A percentile compares a stretch with the other conserved stretches of the same genome.
These are phyloP conservation scores for Leucoagaricus sp. DNA, from an alignment of 1,284 basidiomycete genomes.

Conservation along the genomic window DNA sequence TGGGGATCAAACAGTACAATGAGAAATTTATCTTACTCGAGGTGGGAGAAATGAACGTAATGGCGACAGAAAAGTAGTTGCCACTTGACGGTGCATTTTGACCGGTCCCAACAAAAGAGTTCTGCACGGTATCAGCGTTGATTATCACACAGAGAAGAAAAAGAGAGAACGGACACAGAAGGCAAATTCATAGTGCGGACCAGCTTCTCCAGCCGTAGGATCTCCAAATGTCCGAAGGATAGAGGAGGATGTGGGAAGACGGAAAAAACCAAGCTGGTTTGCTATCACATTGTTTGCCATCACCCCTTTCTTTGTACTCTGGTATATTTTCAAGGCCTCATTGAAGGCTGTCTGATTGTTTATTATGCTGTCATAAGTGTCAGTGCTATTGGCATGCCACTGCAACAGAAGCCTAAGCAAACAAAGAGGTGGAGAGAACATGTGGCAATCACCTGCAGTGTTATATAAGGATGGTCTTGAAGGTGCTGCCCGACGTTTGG, in stretches of 20 bases:
- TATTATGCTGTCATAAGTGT: not conserved
- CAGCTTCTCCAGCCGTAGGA: conserved; percentile 22
- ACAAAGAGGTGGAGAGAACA: too few relatives aligned
- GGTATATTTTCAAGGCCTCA: not conserved
- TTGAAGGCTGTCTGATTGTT: not conserved
- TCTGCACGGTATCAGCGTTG: not conserved
- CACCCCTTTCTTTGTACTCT: not conserved
- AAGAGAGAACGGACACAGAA: conserved; percentile 15
- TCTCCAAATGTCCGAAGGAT: conserved; percentile 17
- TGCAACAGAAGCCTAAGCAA: not conserved
- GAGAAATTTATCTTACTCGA: too few relatives aligned
- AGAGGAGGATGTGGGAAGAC: conserved; percentile 20
- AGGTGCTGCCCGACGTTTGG: conserved; percentile 46
- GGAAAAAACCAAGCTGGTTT: conserved; percentile 18
- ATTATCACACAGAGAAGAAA: not conserved
- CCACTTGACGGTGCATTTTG: not conserved
- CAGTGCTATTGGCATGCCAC: not conserved
- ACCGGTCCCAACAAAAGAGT: not conserved
- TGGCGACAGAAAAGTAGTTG: not conserved
- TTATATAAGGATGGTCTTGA: conserved; percentile 32
- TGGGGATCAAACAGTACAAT: too few relatives aligned
- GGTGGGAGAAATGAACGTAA: not conserved
- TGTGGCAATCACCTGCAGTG: too few relatives aligned
- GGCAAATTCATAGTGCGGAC: conserved; percentile 23
- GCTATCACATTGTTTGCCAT: too few relatives aligned